Conservation (phyloP, 2,329 filamentous ascomycete species). For the Paraphoma sp. region DNA sequence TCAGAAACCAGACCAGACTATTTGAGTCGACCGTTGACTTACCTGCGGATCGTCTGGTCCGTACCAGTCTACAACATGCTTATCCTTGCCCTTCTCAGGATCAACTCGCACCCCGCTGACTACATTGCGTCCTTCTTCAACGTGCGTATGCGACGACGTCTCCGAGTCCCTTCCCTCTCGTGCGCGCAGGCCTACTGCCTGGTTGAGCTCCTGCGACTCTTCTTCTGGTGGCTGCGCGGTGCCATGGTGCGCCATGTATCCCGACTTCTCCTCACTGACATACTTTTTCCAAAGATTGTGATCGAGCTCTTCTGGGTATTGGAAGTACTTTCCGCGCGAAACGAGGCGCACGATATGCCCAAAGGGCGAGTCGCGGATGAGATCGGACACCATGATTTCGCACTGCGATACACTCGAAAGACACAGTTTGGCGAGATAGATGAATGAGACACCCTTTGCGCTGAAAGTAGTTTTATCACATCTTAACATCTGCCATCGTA, state of each 20-base stretch:
- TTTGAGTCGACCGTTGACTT: slow-evolving; percentile 1
- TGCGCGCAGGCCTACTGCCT: slow-evolving; percentile 13
- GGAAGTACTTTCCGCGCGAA: slow-evolving; percentile 46
- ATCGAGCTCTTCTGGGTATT: slow-evolving; percentile 57
- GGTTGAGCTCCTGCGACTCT: slow-evolving; percentile 26
- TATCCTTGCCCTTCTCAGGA: slow-evolving; percentile 60
- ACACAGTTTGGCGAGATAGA: background rate
- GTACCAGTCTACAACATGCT: slow-evolving; percentile 60
- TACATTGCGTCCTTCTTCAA: slow-evolving; percentile 29
- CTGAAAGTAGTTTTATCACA: background rate
- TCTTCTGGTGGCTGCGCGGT: slow-evolving; percentile 45
- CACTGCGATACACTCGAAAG: background rate
- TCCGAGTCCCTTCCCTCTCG: slow-evolving; percentile 15
- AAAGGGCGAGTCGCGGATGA: slow-evolving; percentile 30
- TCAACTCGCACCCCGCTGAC: slow-evolving; percentile 54
- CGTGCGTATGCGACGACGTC: slow-evolving; percentile 21
- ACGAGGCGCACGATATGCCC: slow-evolving; percentile 52
- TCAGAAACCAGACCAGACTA: background rate
- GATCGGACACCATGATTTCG: slow-evolving; percentile 15
- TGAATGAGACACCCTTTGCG: background rate
- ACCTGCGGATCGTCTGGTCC: slow-evolving; percentile 54
- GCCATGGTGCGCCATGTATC: slow-evolving; percentile 56
- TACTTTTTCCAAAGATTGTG: slow-evolving; percentile 57
- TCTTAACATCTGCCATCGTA: background rate
- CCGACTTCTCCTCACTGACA: slow-evolving; percentile 58